These are phyloP conservation scores for Rhododendron henanense DNA, from an alignment of 148 eudicot species.

Conservation along the genomic window DNA sequence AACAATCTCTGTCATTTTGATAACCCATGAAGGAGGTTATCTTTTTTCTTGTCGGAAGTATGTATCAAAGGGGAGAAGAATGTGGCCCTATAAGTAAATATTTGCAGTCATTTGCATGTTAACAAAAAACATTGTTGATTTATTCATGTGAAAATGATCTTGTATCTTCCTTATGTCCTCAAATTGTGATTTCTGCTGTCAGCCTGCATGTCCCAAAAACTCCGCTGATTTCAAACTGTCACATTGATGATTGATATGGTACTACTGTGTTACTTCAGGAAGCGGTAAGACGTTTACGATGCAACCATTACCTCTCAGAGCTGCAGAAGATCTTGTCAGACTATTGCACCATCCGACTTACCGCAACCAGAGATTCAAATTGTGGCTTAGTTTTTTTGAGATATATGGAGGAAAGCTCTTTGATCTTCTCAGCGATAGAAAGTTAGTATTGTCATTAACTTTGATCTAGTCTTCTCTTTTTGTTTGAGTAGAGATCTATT, in stretches of 20 bases:
- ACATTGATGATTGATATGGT: slow-evolving; percentile 4
- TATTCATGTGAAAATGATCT: not conserved
- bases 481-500: not conserved
- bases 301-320: slow-evolving; percentile 97
- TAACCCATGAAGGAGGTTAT: not conserved
- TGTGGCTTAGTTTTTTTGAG: slow-evolving; percentile 99
- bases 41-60: not conserved
- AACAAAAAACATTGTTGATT: not conserved
- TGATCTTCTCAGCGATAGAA: slow-evolving; percentile 88
- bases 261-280: slow-evolving; percentile 48
- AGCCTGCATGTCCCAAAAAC: not conserved
- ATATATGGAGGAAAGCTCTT: slow-evolving; percentile 95
- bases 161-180: not conserved
- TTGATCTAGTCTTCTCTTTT: not conserved
- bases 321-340: slow-evolving; percentile 84
- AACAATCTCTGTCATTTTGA: not conserved
- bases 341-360: slow-evolving; percentile 76
- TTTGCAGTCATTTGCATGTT: not conserved
- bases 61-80: too few relatives aligned
- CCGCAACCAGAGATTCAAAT: slow-evolving; percentile 78
- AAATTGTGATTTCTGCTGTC: not conserved
- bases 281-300: slow-evolving; percentile 99
- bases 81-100: not conserved
- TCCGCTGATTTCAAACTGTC: not conserved
- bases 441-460: slow-evolving; percentile 36